phyloP scores from a whole-genome alignment of 352 stramenopile genomes.

The Globisporangium yorkense region DNA sequence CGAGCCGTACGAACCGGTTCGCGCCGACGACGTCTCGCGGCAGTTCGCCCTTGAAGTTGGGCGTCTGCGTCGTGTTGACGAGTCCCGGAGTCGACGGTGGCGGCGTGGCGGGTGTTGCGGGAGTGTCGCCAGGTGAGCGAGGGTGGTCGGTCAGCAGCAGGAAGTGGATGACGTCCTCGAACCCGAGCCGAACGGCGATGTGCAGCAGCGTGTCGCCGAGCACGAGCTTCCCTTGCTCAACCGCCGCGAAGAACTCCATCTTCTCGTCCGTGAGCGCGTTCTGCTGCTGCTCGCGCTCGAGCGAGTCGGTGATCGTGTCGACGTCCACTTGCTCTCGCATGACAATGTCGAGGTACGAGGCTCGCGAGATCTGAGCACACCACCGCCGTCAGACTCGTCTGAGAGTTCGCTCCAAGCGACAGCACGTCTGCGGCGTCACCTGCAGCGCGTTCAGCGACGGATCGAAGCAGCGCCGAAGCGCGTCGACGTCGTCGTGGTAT shows the following conservation, averaged over 20 bases:
- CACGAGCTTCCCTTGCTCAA: constrained; percentile 49
- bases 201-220: constrained; percentile 73
- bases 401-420: not conserved
- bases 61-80: constrained; percentile 38
- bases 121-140: not conserved
- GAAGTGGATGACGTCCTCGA: constrained; percentile 54
- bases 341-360: constrained; percentile 73
- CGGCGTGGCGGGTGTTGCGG: not conserved
- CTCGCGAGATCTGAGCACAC: constrained; percentile 45
- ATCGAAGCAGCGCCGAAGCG: constrained; percentile 34
- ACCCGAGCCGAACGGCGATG: constrained; percentile 47
- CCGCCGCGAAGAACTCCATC: constrained; percentile 65
- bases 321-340: constrained; percentile 51
- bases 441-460: constrained; percentile 44
- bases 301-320: constrained; percentile 52
- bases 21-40: constrained; percentile 35
- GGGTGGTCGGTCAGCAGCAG: constrained; percentile 51
- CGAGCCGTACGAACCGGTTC: constrained; percentile 31
- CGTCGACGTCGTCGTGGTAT: constrained; percentile 42
- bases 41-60: constrained; percentile 62
- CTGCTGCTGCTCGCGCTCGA: constrained; percentile 37
- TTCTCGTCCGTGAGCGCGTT: constrained; percentile 64
- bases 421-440: constrained; percentile 9
- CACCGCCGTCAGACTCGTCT: not conserved
- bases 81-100: not conserved